Evolutionary conservation across 2,329 filamentous ascomycete genomes (phyloP).

Genomic region (Lecanosticta acicola): DNA sequence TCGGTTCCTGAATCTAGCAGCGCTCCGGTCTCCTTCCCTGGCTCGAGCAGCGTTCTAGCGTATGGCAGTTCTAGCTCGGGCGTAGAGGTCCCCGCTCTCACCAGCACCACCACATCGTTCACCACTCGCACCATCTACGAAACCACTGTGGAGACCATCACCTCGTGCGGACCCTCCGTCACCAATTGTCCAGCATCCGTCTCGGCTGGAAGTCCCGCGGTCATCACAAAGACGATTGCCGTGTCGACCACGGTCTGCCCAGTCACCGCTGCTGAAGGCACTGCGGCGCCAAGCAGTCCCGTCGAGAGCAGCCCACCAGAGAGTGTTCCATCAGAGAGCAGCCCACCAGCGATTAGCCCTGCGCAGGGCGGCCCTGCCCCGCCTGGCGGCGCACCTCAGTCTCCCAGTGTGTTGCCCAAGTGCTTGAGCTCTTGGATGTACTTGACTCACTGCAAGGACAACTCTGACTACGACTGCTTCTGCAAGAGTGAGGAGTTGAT

Average conservation of each 20-base stretch:
- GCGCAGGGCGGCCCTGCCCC: no score
- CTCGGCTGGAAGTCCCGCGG: constrained; percentile 10
- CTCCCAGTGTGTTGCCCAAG: constrained; percentile 70
- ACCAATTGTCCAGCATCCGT: constrained; percentile 22
- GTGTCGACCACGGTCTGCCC: constrained; percentile 40
- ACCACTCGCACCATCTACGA: constrained; percentile 21
- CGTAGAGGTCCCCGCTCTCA: constrained; percentile 14
- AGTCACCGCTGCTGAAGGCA: constrained; percentile 24
- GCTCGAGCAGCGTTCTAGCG: constrained; percentile 5
- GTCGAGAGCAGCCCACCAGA: constrained; percentile 1
- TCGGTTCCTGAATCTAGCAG: background rate
- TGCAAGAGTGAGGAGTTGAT: constrained; percentile 75
- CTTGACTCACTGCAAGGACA: constrained; percentile 68
- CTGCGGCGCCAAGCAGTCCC: constrained; percentile 4
- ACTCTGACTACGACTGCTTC: constrained; percentile 79
- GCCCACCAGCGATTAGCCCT: no score
- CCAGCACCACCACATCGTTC: constrained; percentile 10
- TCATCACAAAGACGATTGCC: constrained; percentile 35
- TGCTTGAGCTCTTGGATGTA: constrained; percentile 91
- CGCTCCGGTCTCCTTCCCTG: background rate
- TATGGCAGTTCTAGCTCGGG: constrained; percentile 13
- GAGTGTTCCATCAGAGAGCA: no score
- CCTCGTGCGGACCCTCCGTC: constrained; percentile 18
- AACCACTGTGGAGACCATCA: constrained; percentile 22
- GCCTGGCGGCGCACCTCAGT: constrained; percentile 29